phyloP scores from a whole-genome alignment of 208 protist genomes.

The Balamuthia mandrillaris region DNA sequence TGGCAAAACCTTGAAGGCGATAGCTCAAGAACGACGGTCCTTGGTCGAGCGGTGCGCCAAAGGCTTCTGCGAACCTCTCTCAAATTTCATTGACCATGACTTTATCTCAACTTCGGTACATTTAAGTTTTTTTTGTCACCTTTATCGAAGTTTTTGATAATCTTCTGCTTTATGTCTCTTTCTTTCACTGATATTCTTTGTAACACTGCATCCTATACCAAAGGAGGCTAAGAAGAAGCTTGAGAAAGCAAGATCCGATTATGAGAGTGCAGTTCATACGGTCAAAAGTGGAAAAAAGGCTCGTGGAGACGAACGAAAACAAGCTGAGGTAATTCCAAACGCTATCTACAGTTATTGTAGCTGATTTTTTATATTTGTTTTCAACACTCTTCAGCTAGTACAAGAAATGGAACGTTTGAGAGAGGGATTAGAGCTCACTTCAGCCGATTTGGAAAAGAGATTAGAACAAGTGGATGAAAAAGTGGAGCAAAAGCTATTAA shows the following conservation, averaged over 20 bases:
- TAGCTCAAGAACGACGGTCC: not conserved
- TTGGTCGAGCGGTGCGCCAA: not conserved
- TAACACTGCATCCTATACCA: too few relatives aligned
- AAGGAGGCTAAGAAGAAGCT: slow-evolving; percentile 26
- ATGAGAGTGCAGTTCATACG: not conserved
- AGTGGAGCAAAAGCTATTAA: slow-evolving; percentile 5
- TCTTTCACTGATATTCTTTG: too few relatives aligned
- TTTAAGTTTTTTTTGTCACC: not conserved
- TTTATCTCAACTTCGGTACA: slow-evolving; percentile 14
- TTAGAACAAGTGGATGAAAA: slow-evolving; percentile 4
- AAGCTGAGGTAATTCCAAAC: not conserved
- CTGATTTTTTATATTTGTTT: not conserved
- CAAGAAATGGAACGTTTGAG: not conserved
- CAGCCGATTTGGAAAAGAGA: not conserved
- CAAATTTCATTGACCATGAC: slow-evolving; percentile 20
- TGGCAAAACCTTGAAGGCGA: slow-evolving; percentile 27
- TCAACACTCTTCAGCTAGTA: not conserved
- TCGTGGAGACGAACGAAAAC: not conserved
- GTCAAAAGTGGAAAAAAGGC: slow-evolving; percentile 1
- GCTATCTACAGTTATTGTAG: not conserved
- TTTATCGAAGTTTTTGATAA: not conserved
- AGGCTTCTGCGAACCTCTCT: not conserved
- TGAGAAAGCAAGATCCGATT: not conserved
- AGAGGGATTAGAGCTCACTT: not conserved
- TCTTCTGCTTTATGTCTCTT: too few relatives aligned